Base-by-base conservation (phyloP, 1,284 basidiomycete species). In the Lignosus rhinocerotis region DNA sequence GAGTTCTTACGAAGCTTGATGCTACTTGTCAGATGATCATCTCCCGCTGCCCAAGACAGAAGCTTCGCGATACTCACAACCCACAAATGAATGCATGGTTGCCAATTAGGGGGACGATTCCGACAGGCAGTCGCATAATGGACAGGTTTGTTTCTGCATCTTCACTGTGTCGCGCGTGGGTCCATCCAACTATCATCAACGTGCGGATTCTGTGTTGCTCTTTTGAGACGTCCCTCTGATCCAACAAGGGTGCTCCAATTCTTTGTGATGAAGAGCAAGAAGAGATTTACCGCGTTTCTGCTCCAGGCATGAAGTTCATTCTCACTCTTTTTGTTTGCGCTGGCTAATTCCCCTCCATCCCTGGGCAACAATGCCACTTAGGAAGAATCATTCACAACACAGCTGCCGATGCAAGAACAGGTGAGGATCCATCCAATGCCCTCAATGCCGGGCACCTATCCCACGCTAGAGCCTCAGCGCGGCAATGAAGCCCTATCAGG, bases 11-110 rank as follows among this genome's bases (percentile, higher is more conserved):
- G 39, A 51, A 57, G 51, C 48, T 49, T 57, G 53, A 60, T 43
- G 36, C 31, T 54, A 52, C 25, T 45, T 49, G 55, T 48, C 55
- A 61, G 52, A 47, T 52, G 45, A 53, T 53, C 39, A 33, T 11
- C 25, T 25, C 12, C 14, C 43, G 25, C 25, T 25, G 11, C 11
- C 21, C 25, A 14, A n/a, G 25, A 42, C 14, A 19, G 43, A 45
- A 8, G 21, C 43, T 30, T 45, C 43, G 9, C 43, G 8, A 44
- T n/a, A 44, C 2, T 9, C 25, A 25, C 43, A 45, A 45, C 21
- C 43, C 43, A 16, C n/a, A 30, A 11, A 30, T 45, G 25, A 30
- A 6, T 4, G 30, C 6, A 25, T 12, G 11, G 16, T 30, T 9
- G 21, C 43, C 21, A 0, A 9, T 14, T 45, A 14, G 25, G 43